A percentile compares a stretch with the other conserved stretches of the same genome.
Evolutionary conservation across 2,329 filamentous ascomycete species (phyloP).

Genomic region (Cordyceps cateniannulata): DNA sequence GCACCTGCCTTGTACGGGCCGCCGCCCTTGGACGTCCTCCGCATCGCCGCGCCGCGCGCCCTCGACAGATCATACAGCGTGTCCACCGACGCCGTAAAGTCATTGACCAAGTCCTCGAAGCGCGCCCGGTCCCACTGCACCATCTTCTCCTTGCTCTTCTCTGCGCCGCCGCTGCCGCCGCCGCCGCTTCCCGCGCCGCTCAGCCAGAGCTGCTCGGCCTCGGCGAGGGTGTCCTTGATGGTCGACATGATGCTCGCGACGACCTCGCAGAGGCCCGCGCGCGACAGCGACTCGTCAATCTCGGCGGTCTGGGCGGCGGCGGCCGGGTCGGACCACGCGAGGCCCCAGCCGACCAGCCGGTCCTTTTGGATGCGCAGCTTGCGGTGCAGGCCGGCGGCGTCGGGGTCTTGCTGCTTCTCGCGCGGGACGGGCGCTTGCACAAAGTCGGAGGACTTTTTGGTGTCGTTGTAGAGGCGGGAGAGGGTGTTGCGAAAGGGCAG

Average conservation of each 20-base stretch:
- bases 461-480: slow-evolving; percentile 72
- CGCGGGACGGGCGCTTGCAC: slow-evolving; percentile 59
- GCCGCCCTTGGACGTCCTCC: slow-evolving; percentile 22
- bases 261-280: slow-evolving; percentile 68
- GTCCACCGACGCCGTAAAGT: slow-evolving; percentile 72
- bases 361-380: slow-evolving; percentile 77
- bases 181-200: slow-evolving; percentile 49
- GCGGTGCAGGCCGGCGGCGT: slow-evolving; percentile 65
- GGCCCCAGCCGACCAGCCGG: slow-evolving; percentile 69
- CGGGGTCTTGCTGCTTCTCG: slow-evolving; percentile 50
- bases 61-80: slow-evolving; percentile 71
- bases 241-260: slow-evolving; percentile 74
- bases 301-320: slow-evolving; percentile 56
- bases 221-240: slow-evolving; percentile 72
- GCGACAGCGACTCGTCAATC: slow-evolving; percentile 65
- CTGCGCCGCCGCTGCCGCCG: slow-evolving; percentile 31
- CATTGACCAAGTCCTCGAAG: slow-evolving; percentile 67
- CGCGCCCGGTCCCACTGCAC: slow-evolving; percentile 64
- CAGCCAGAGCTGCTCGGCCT: slow-evolving; percentile 66
- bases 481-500: slow-evolving; percentile 56
- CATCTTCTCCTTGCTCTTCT: slow-evolving; percentile 42
- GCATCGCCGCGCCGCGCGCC: slow-evolving; percentile 42
- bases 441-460: slow-evolving; percentile 70
- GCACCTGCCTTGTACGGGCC: slow-evolving; percentile 28
- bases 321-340: slow-evolving; percentile 69